These are phyloP conservation scores for Aschersonia sp. DNA, from an alignment of 2,329 filamentous ascomycete species.

Conservation along the genomic window DNA sequence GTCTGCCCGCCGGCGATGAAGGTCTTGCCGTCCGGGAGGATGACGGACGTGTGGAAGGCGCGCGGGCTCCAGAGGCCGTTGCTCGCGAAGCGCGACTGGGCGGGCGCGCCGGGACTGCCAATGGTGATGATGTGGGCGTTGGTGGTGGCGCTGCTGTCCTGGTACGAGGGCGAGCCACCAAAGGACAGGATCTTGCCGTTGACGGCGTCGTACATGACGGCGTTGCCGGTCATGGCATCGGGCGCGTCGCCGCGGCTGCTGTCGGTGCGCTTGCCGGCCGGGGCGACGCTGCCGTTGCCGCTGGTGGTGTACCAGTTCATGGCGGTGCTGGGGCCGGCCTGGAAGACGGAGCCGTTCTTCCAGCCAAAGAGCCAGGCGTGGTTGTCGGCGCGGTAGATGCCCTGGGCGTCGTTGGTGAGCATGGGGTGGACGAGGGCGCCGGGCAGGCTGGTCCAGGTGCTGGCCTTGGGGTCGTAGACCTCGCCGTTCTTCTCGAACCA, in stretches of 20 bases:
- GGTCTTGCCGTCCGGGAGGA: constrained; percentile 32
- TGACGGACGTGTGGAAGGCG: constrained; percentile 28
- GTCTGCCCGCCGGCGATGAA: constrained; percentile 33
- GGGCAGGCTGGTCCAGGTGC: constrained; percentile 30
- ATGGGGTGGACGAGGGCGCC: constrained; percentile 30
- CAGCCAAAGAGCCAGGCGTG: constrained; percentile 5
- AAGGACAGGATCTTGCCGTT: constrained; percentile 39
- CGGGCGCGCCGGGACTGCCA: constrained; percentile 5
- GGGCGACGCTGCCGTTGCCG: constrained; percentile 22
- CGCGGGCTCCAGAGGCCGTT: constrained; percentile 20
- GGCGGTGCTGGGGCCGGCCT: constrained; percentile 8
- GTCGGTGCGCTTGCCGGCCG: constrained; percentile 21
- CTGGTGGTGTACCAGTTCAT: constrained; percentile 41
- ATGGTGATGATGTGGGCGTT: constrained; percentile 25
- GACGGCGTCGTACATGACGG: constrained; percentile 44
- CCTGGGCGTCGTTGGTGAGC: constrained; percentile 32
- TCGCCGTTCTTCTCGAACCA: constrained; percentile 39
- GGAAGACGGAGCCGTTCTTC: constrained; percentile 12
- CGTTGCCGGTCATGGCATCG: constrained; percentile 38
- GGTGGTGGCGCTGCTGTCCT: constrained; percentile 22
- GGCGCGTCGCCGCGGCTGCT: constrained; percentile 23
- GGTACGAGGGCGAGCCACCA: constrained; percentile 33
- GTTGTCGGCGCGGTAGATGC: constrained; percentile 28
- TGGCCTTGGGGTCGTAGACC: constrained; percentile 28
- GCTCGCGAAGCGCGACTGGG: constrained; percentile 4